These are phyloP conservation scores for Haematococcus lacustris DNA, from an alignment of 139 green algal species.

Conservation along the genomic window DNA sequence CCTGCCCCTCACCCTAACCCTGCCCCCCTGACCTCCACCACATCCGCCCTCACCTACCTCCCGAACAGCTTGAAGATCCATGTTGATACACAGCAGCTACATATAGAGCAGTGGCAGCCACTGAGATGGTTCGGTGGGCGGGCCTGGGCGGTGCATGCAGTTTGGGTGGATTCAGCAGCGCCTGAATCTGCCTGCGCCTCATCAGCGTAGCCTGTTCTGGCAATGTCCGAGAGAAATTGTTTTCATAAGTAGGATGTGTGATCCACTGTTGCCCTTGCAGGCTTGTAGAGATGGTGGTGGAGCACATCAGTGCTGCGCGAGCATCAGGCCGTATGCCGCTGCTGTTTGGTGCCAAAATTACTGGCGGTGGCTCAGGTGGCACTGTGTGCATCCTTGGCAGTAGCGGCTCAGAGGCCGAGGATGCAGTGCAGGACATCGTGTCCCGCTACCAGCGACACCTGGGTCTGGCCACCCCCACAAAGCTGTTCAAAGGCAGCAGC, in stretches of 20 bases:
- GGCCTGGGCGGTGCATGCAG: no score
- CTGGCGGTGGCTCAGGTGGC: constrained; percentile 83
- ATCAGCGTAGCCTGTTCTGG: neutral
- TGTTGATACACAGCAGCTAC: no score
- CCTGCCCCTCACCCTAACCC: no score
- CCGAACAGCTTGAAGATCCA: no score
- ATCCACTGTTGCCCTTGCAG: no score
- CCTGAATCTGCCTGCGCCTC: neutral
- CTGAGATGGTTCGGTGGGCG: neutral
- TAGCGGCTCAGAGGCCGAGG: neutral
- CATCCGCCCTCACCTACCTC: no score
- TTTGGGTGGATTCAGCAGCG: neutral
- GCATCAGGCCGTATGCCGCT: constrained; percentile 10
- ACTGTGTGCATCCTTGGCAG: constrained; percentile 38
- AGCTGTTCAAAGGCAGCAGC: neutral
- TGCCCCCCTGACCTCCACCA: no score
- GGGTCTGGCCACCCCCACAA: neutral
- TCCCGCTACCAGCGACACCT: neutral
- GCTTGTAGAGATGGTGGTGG: constrained; percentile 64
- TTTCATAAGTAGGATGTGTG: no score
- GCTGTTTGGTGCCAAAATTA: constrained; percentile 92
- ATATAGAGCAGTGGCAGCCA: neutral
- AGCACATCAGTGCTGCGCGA: constrained; percentile 29
- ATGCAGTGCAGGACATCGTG: neutral
- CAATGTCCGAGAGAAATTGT: neutral